Evolutionary conservation across 352 stramenopile genomes (phyloP).

Genomic region (Phytophthora rubi): DNA sequence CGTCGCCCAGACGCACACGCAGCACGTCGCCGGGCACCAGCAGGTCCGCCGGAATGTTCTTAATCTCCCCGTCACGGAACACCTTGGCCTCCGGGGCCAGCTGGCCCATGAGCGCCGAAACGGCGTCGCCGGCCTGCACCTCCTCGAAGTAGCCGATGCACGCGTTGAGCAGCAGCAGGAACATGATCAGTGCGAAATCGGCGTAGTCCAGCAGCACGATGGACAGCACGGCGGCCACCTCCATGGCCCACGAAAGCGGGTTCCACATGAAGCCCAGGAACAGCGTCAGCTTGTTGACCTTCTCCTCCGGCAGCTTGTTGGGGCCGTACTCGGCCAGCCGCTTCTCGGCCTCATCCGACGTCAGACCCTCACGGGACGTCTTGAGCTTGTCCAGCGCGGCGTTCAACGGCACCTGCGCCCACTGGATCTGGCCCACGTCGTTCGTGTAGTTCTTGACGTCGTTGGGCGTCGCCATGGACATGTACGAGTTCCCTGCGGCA

Average conservation of each 20-base stretch:
- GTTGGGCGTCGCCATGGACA: slow-evolving; percentile 81
- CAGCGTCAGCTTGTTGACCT: slow-evolving; percentile 63
- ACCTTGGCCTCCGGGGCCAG: slow-evolving; percentile 81
- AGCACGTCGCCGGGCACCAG: slow-evolving; percentile 73
- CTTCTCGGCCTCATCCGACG: slow-evolving; percentile 63
- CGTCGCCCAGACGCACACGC: slow-evolving; percentile 81
- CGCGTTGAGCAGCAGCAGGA: slow-evolving; percentile 69
- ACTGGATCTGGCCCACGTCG: slow-evolving; percentile 47
- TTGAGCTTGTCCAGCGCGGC: slow-evolving; percentile 81
- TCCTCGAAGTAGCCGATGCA: slow-evolving; percentile 79
- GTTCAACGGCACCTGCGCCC: slow-evolving; percentile 59
- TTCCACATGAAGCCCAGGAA: slow-evolving; percentile 83
- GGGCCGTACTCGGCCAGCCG: slow-evolving; percentile 70
- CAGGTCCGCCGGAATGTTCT: slow-evolving; percentile 63
- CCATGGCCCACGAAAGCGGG: slow-evolving; percentile 80
- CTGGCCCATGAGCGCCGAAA: slow-evolving; percentile 81
- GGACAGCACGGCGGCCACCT: slow-evolving; percentile 65
- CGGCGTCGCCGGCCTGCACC: slow-evolving; percentile 82
- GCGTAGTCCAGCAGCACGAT: slow-evolving; percentile 77
- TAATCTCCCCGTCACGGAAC: slow-evolving; percentile 75
- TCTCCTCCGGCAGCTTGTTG: slow-evolving; percentile 71
- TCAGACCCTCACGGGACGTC: slow-evolving; percentile 63
- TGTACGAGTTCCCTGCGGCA: slow-evolving; percentile 63
- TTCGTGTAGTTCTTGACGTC: slow-evolving; percentile 89
- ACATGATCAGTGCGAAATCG: slow-evolving; percentile 68